Evolutionary conservation across 2,329 filamentous ascomycete species (phyloP), one percentile per base, ranked within the genome.

Genomic region (Phyllosticta capitalensis): DNA sequence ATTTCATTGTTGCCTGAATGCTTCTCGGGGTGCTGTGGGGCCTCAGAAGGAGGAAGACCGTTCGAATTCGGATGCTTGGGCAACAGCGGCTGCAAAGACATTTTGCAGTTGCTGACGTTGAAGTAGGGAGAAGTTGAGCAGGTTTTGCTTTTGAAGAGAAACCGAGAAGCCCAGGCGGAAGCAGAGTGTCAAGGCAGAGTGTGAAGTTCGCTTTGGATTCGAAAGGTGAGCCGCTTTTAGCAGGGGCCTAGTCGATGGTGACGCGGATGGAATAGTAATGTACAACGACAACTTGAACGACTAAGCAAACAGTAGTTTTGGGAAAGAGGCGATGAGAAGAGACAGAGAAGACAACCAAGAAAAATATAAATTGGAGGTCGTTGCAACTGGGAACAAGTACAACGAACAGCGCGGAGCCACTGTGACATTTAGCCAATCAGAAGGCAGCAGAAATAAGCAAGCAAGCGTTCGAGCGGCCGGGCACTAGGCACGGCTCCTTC

Each of bases 1-100:
- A 83, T 67, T 59, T 76, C 74, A 61, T 71, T 72, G 65, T 78
- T 69, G 24, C 57, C 45, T 7, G 60, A 59, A 48, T 65, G 64
- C 14, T 61, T 60, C 26, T 65, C 64, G 19, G 58, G 48, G 17
- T 59, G 58, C 19, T 30, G 58, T 7, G 48, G 58, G 24, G 52
- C 49, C 28, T 55, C 58, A 9, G 53, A 55, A 9, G 58, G 45
- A 38, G 52, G 52, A 52, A 55, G n/a, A 33, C 55, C 38, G 38
- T 45, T 45, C 38, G 38, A 45, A 51, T 45, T 45, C 38, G 38
- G 38, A 45, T 45, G n/a, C 38, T 45, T 45, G 38, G 38, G 38
- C 17, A 45, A 45, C 14, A 45, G 38, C n/a, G 38, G 38, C n/a
- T 45, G 38, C n/a, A n/a, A 45, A 3, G 38, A 45, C 38, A 45